Evolutionary conservation across 2,329 filamentous ascomycete species (phyloP).

Genomic region (Didymella keratinophila): DNA sequence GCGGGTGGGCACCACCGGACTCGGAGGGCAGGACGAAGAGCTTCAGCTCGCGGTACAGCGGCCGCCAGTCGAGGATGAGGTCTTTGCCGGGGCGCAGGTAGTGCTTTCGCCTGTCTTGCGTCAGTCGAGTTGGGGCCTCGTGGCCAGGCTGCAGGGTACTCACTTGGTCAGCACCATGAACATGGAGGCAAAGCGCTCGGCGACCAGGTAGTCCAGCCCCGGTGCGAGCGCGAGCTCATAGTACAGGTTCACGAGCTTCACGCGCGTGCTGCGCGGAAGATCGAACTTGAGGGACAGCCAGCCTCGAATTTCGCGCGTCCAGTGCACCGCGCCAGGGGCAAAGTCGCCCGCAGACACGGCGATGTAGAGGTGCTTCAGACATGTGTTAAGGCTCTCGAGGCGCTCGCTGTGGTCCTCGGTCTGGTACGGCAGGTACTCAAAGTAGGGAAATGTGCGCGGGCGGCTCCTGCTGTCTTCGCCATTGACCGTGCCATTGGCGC

Average conservation of each 20-base stretch:
- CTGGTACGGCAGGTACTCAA: conserved; percentile 85
- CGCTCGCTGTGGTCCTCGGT: conserved; percentile 82
- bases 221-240: conserved; percentile 93
- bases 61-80: conserved; percentile 90
- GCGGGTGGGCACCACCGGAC: conserved; percentile 68
- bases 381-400: conserved; percentile 81
- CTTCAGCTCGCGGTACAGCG: conserved; percentile 92
- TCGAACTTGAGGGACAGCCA: conserved; percentile 99
- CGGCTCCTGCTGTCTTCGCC: conserved; percentile 69
- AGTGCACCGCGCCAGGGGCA: conserved; percentile 89
- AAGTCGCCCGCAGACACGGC: conserved; percentile 93
- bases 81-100: conserved; percentile 92
- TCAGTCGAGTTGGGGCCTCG: conserved; percentile 28
- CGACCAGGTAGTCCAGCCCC: conserved; percentile 79
- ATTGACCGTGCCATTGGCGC: conserved; percentile 58
- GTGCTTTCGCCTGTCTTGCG: conserved; percentile 78
- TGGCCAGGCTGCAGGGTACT: conserved; percentile 44
- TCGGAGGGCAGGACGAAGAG: conserved; percentile 87
- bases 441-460: conserved; percentile 92
- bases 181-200: conserved; percentile 96
- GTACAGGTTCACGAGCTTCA: conserved; percentile 87
- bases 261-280: conserved; percentile 82
- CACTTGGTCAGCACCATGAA: conserved; percentile 95
- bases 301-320: conserved; percentile 93
- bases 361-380: conserved; percentile 92